Conservation (phyloP, 176 grass and related monocot species). For the Themeda triandra region DNA sequence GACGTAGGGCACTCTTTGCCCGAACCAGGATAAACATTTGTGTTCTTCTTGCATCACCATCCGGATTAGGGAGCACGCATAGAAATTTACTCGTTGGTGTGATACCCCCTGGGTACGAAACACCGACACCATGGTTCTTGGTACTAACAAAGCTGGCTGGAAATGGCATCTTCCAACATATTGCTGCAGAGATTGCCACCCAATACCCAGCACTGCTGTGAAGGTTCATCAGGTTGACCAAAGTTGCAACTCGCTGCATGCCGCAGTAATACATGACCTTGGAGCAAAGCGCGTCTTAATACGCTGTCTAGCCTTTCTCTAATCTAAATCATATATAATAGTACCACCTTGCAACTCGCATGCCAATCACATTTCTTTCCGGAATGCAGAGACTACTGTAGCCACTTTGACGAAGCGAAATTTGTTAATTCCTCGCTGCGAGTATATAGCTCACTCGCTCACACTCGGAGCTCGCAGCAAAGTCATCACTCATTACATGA, state of each 20-base stretch:
- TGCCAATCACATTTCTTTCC: conserved; percentile 25
- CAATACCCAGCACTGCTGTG: neutral
- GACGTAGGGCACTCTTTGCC: too few species aligned
- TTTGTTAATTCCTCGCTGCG: neutral
- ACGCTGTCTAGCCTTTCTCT: neutral
- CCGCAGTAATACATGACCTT: neutral
- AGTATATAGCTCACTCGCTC: conserved; percentile 28
- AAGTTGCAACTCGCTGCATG: neutral
- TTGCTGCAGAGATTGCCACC: neutral
- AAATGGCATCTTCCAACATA: too few species aligned
- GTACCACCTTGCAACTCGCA: neutral
- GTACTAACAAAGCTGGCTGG: too few species aligned
- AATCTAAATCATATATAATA: neutral
- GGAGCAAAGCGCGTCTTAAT: neutral
- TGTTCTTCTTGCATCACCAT: too few species aligned
- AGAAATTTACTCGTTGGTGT: too few species aligned
- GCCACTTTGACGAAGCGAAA: neutral
- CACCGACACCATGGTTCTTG: too few species aligned
- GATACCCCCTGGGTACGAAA: too few species aligned
- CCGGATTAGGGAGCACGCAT: too few species aligned
- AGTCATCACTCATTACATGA: neutral
- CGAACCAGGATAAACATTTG: too few species aligned
- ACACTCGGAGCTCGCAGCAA: neutral
- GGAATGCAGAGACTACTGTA: conserved; percentile 19
- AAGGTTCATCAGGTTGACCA: neutral